Conservation (phyloP, 768 basidiomycete species). For the Sarcomyxa edulis region DNA sequence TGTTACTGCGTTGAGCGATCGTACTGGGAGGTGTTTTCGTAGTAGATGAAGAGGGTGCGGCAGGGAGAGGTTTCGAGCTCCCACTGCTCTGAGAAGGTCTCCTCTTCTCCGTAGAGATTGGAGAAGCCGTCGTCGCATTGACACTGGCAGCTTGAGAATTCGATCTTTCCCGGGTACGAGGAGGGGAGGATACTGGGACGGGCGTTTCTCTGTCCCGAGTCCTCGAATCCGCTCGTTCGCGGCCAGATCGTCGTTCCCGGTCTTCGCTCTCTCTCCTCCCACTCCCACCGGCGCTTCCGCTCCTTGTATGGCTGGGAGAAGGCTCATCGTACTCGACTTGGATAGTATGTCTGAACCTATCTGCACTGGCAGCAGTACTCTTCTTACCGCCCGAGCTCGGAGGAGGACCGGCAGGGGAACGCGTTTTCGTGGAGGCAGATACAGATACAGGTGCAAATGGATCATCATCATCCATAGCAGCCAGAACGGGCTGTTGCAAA, state of each 20-base stretch:
- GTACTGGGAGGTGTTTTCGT: conserved; percentile 2
- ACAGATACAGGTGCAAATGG: conserved; percentile 64
- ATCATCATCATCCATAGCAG: conserved; percentile 56
- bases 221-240: no score
- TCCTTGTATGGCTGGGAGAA: no score
- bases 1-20: conserved; percentile 5
- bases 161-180: no score
- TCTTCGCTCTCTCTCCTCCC: conserved; percentile 22
- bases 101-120: conserved; percentile 16
- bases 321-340: conserved; percentile 92
- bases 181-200: no score
- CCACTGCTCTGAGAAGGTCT: conserved; percentile 22
- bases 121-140: neutral
- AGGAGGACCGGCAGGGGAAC: neutral
- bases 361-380: conserved; percentile 6
- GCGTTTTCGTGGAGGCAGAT: no score
- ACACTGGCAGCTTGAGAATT: neutral
- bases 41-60: conserved; percentile 6
- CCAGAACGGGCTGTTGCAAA: conserved; percentile 18
- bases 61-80: conserved; percentile 25
- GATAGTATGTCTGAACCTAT: conserved; percentile 79
- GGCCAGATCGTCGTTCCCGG: no score
- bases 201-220: no score
- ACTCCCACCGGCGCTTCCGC: conserved; percentile 6
- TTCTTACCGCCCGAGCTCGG: neutral